A percentile compares a stretch with the other conserved stretches of the same genome.
These are phyloP conservation scores for Fusarium torulosum DNA, from an alignment of 2,329 filamentous ascomycete species.

Conservation along the genomic window DNA sequence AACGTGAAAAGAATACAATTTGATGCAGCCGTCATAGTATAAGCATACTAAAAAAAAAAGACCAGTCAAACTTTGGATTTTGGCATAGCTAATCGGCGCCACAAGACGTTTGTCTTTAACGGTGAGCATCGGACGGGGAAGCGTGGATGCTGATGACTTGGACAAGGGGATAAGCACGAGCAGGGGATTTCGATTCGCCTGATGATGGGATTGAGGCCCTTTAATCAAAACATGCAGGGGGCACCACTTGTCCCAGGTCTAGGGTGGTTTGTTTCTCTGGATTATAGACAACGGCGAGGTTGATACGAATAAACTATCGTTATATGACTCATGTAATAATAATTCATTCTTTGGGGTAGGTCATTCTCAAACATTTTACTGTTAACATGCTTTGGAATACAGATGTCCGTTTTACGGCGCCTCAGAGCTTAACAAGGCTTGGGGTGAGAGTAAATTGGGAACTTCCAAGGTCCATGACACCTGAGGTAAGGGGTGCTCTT, in stretches of 20 bases:
- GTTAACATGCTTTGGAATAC: too few species aligned
- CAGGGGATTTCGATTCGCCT: conserved; percentile 31
- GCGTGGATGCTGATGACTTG: conserved; percentile 9
- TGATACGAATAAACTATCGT: too few species aligned
- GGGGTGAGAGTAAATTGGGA: too few species aligned
- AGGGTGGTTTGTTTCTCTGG: background rate
- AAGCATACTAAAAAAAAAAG: background rate
- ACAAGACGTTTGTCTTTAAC: conserved; percentile 1
- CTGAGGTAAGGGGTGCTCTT: too few species aligned
- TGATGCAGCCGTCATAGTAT: background rate
- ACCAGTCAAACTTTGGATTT: too few species aligned
- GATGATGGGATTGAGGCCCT: conserved; percentile 39
- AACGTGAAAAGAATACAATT: background rate
- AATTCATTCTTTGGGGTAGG: too few species aligned
- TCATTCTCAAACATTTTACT: too few species aligned
- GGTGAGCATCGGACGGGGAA: background rate
- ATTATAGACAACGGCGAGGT: too few species aligned
- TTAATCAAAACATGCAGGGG: conserved; percentile 42
- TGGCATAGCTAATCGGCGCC: background rate
- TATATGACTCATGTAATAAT: too few species aligned
- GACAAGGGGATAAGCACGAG: conserved; percentile 29
- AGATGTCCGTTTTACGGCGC: too few species aligned
- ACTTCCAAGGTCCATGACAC: too few species aligned
- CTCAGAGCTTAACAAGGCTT: too few species aligned
- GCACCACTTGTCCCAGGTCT: conserved; percentile 1